A percentile compares a stretch with the other conserved stretches of the same genome.
Evolutionary conservation across 768 basidiomycete genomes (phyloP).

Genomic region (Macrocybe gigantea): DNA sequence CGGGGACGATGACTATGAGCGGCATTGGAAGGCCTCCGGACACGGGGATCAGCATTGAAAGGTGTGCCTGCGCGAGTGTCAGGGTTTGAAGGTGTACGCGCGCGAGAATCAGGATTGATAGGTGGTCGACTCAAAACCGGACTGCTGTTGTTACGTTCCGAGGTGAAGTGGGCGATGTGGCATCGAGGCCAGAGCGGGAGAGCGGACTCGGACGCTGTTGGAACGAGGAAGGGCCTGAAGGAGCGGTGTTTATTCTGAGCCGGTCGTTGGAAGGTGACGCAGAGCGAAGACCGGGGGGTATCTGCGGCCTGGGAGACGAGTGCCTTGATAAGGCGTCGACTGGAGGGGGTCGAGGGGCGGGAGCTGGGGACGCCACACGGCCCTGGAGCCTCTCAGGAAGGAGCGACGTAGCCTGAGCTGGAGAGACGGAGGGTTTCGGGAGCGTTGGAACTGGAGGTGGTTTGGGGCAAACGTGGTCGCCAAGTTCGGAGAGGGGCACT

Average conservation of each 20-base stretch:
- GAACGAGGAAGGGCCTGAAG: conserved; percentile 17
- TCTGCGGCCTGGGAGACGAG: conserved; percentile 4
- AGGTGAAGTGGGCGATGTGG: conserved; percentile 11
- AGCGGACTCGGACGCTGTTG: conserved; percentile 31
- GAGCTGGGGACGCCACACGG: conserved; percentile 25
- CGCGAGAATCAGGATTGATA: conserved; percentile 16
- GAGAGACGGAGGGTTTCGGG: conserved; percentile 32
- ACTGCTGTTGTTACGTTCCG: conserved; percentile 10
- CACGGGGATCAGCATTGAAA: too few species aligned
- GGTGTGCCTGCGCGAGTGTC: conserved; percentile 8
- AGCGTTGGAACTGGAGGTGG: conserved; percentile 39
- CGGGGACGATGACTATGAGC: background rate
- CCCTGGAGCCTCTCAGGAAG: conserved; percentile 46
- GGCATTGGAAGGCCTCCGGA: conserved; percentile 12
- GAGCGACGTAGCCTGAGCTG: conserved; percentile 35
- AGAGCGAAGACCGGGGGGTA: conserved; percentile 15
- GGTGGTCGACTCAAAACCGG: conserved; percentile 8
- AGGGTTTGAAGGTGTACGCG: conserved; percentile 15
- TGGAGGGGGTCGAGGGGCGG: conserved; percentile 9
- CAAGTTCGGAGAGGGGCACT: conserved; percentile 68
- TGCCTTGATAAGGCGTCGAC: conserved; percentile 4
- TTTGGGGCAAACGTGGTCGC: conserved; percentile 69
- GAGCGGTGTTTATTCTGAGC: conserved; percentile 25
- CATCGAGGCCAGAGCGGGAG: conserved; percentile 16
- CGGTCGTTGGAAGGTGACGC: conserved; percentile 20